Evolutionary conservation across 139 green algal genomes (phyloP).

Genomic region (Tetratostichococcus sp.): DNA sequence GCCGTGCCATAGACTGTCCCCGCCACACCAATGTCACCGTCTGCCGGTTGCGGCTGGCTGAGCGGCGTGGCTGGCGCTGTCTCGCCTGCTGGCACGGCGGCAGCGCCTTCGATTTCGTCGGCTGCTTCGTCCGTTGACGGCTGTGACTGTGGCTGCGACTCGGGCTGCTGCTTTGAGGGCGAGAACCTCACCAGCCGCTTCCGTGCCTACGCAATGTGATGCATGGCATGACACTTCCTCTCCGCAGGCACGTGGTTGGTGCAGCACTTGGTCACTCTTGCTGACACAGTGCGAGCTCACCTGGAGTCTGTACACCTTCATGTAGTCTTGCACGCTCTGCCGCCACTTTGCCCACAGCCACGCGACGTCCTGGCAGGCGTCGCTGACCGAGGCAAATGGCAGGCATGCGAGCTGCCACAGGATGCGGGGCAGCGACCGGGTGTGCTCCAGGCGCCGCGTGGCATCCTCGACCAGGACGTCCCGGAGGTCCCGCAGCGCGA

Average conservation of each 20-base stretch:
- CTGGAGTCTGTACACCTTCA: conserved; percentile 1
- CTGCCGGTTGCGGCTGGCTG: neutral
- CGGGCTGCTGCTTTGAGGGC: neutral
- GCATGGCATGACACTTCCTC: too few relatives aligned
- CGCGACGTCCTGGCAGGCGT: conserved; percentile 11
- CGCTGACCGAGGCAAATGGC: conserved; percentile 17
- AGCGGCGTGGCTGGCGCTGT: too few relatives aligned
- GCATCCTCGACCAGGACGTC: conserved; percentile 29
- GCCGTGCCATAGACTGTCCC: neutral
- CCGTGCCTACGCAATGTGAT: neutral
- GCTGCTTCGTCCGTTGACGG: neutral
- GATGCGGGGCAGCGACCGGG: neutral
- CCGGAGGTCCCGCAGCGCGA: conserved; percentile 51
- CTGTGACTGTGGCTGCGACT: neutral
- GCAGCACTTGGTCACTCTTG: too few relatives aligned
- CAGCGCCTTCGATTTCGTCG: too few relatives aligned
- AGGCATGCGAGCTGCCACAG: conserved; percentile 16
- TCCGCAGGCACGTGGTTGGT: too few relatives aligned
- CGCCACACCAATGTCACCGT: neutral
- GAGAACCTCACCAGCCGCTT: neutral
- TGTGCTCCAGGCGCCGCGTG: conserved; percentile 4
- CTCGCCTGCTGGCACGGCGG: too few relatives aligned
- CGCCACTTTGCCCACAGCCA: conserved; percentile 20
- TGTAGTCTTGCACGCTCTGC: neutral
- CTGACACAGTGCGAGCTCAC: neutral